phyloP scores from a whole-genome alignment of 371 early-diverging fungal species.

The Dentiscutata heterogama region DNA sequence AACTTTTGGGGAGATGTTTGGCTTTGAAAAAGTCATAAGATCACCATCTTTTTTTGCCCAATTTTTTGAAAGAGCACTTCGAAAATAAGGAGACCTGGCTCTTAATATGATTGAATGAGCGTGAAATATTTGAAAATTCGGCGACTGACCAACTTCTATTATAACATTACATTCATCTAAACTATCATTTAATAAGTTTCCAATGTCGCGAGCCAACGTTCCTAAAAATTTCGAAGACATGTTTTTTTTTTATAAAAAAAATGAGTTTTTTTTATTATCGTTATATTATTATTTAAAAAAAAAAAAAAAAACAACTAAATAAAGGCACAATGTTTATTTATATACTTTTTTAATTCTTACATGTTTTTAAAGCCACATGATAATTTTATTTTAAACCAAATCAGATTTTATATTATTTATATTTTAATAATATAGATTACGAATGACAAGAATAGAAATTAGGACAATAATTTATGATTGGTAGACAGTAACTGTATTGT shows the following conservation, averaged over 20 bases:
- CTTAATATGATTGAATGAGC: constrained; percentile 50
- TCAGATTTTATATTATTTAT: no score
- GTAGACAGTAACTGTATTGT: no score
- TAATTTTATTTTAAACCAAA: no score
- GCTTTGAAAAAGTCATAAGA: constrained; percentile 12
- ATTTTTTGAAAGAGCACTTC: constrained; percentile 28
- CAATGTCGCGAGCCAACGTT: constrained; percentile 32
- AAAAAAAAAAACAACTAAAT: no score
- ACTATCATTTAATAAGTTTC: constrained; percentile 1
- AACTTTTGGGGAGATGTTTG: constrained; percentile 40
- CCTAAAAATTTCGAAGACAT: constrained; percentile 35
- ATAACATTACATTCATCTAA: constrained; percentile 35
- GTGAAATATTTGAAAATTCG: constrained; percentile 31
- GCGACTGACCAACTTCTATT: constrained; percentile 37
- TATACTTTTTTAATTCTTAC: no score
- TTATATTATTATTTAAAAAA: no score
- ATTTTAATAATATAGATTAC: no score
- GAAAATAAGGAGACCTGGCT: constrained; percentile 45
- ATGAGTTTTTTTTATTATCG: no score
- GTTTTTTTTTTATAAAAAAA: background rate
- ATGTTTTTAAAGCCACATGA: no score
- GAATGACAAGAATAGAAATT: no score
- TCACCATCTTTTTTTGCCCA: constrained; percentile 38
- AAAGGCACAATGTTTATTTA: no score
- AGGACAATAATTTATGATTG: no score